A percentile compares a stretch with the other conserved stretches of the same genome.
These are phyloP conservation scores for Arthromyces matolae DNA, from an alignment of 768 basidiomycete genomes.

Conservation along the genomic window DNA sequence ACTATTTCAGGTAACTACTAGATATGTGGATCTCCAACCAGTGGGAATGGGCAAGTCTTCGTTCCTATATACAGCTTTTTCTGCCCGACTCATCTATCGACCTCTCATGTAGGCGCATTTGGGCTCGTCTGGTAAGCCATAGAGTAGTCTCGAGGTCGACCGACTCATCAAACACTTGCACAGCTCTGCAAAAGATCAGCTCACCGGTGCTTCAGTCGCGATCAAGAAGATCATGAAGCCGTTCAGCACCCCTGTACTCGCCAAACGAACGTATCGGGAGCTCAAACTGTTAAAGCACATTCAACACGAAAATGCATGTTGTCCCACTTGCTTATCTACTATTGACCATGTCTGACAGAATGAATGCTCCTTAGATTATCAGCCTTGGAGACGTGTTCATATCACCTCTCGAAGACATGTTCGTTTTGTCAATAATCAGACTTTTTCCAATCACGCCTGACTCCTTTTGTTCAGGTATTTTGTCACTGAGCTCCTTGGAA, in stretches of 20 bases:
- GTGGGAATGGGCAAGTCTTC: conserved; percentile 90
- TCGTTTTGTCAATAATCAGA: conserved; percentile 27
- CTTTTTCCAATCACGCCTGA: conserved; percentile 4
- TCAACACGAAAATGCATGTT: conserved; percentile 91
- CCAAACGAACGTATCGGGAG: conserved; percentile 96
- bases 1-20: conserved; percentile 84
- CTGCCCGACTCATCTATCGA: background rate
- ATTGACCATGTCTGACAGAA: background rate
- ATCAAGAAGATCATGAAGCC: conserved; percentile 99
- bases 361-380: conserved; percentile 70
- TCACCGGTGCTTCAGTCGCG: conserved; percentile 90
- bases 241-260: conserved; percentile 96
- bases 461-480: conserved; percentile 70
- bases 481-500: conserved; percentile 96
- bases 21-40: conserved; percentile 98
- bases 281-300: conserved; percentile 98
- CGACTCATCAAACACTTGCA: background rate
- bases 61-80: background rate
- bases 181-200: conserved; percentile 93
- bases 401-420: conserved; percentile 98
- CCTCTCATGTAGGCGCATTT: conserved; percentile 68
- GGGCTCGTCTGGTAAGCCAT: conserved; percentile 88
- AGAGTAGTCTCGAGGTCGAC: background rate
- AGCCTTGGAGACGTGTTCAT: conserved; percentile 99
- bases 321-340: background rate